Evolutionary conservation across 2,329 filamentous ascomycete species (phyloP).

Genomic region (Chrysoporthe puriensis): DNA sequence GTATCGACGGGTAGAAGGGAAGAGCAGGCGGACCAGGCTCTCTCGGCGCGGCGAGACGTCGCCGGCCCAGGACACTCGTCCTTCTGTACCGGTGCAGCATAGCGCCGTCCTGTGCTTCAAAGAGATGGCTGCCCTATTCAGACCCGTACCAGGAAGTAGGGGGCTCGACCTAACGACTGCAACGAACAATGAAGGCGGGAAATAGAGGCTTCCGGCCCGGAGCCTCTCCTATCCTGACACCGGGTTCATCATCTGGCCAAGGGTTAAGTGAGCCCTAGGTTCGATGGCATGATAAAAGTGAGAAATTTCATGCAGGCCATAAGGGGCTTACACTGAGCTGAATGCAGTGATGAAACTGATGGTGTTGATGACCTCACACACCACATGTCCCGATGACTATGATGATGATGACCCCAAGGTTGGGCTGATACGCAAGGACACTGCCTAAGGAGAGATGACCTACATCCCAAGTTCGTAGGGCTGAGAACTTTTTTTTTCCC

Average conservation of each 20-base stretch:
- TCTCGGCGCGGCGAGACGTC: too few species aligned
- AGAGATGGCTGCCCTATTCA: too few species aligned
- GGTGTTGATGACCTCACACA: slow-evolving; percentile 12
- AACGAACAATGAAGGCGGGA: too few species aligned
- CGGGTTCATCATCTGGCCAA: background rate
- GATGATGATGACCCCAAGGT: background rate
- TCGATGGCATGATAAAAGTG: background rate
- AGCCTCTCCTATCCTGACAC: too few species aligned
- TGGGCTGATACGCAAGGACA: background rate
- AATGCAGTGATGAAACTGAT: background rate
- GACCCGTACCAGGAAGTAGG: too few species aligned
- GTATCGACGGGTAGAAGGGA: too few species aligned
- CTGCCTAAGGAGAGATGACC: background rate
- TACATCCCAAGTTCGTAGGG: slow-evolving; percentile 18
- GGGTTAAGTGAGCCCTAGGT: background rate
- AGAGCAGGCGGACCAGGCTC: too few species aligned
- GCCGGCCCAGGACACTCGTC: too few species aligned
- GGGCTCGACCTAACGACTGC: too few species aligned
- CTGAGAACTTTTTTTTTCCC: slow-evolving; percentile 12
- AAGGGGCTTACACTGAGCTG: slow-evolving; percentile 1
- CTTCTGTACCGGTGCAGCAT: too few species aligned
- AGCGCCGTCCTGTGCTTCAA: too few species aligned
- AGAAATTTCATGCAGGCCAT: slow-evolving; percentile 1
- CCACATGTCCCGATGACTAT: background rate
- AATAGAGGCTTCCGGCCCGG: too few species aligned